Base-by-base conservation (phyloP, 345 rosid genomes). In the Bruguiera gymnorhiza region DNA sequence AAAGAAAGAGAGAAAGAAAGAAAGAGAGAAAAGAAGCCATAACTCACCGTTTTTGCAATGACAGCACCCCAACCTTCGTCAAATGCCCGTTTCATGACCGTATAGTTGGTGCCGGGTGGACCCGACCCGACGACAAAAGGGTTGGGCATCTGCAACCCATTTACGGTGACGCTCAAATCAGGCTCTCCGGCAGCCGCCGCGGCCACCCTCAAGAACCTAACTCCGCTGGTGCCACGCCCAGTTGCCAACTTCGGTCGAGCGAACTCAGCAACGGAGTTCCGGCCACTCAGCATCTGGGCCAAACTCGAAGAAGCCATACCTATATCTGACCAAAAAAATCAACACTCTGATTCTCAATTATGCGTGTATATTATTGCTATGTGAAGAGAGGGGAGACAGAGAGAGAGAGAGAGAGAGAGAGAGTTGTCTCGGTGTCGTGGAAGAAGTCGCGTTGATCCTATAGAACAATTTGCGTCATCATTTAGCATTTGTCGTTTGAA, bases 21-120 rank as follows among this genome's bases (percentile, higher is more conserved):
- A 7, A 15, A 5, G 13, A 43, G 11, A 30, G 5, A 19, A 13
- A 51, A 20, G 23, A 23, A 27, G 43, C 6, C 60, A 23, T n/a
- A 24, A 72, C 92, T 84, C 74, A 92, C 99, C 63, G 99, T 95
- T 77, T 95, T 95, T 71, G 98, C 98, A 69, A 90, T 90, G 63
- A 95, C 98, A 48, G 94, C 98, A 5, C 99, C 99, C 99, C 99
- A 95, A 29, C 99, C 99, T 86, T 92, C 98, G 56, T 95, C 98
- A 60, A 92, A 95, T 55, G 98, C 98, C 75, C 94, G 78, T 78
- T 92, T 95, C 98, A 92, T 95, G 66, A 92, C 99, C 6, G 97
- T 95, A 68, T 90, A 87, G 85, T 95, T 95, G 62, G 99, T 92
- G 10, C 98, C 99, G 0, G 98, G 99, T 26, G 98, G 99, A 71